Evolutionary conservation across 352 stramenopile genomes (phyloP), one percentile per base, ranked within the genome.

Genomic region (Phytopythium boreale): DNA sequence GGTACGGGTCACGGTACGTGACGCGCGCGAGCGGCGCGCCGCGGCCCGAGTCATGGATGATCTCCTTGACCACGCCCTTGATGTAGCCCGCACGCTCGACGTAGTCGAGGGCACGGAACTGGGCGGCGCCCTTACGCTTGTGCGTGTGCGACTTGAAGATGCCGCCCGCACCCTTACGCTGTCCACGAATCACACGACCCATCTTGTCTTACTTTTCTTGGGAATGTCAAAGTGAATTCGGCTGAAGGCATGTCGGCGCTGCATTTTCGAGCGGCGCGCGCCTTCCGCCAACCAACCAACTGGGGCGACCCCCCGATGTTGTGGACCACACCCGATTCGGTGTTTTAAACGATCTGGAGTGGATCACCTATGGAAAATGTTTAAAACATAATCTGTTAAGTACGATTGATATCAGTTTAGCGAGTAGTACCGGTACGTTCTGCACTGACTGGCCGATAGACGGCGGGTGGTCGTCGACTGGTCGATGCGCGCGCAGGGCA

Each of bases 41-140:
- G 89, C 97, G 90, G 76, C 97, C 97, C 26, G 97, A 95, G 83
- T 99, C 97, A 75, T 99, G 97, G 70, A 99, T 84, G 83, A 99
- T 99, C 74, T 99, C 96, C 84, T 98, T 98, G 62, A 99, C 82
- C 41, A 99, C 95, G 63, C 97, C 97, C 82, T 98, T 98, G 85
- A 99, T 93, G 93, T 99, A 99, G 59, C 98, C 97, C 59, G 97
- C 75, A 75, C 89, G 87, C 78, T 97, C 86, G 17, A 98, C 90
- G 77, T 98, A 99, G 89, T 95, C 87, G 20, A 92, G 75, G 12
- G 78, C 72, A 49, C 87, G 87, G 80, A 93, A 93, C 61, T 72
- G 74, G 27, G 84, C 84, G 6, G 77, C 70, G 61, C 87, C 87
- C 71, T 95, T 89, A 56, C 87, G 84, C 69, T 87, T 77, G 74